Percentiles rank a stretch among this genome's conserved stretches.
Evolutionary conservation across 108 stramenopile species (phyloP).

Genomic region (Fistulifera solaris): DNA sequence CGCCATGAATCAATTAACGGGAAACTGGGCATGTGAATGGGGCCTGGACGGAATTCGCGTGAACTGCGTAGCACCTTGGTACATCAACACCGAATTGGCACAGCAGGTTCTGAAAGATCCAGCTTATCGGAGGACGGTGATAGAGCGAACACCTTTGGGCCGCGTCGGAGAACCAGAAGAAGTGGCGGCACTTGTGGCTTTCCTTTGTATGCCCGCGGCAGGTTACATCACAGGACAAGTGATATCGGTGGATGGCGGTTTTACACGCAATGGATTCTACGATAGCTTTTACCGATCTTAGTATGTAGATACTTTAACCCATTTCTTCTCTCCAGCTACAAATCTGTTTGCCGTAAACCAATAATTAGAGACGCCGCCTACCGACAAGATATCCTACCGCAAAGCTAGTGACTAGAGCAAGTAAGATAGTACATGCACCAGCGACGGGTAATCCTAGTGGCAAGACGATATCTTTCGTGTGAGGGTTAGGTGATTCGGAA

Average conservation of each 20-base stretch:
- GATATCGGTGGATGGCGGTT: conserved; percentile 88
- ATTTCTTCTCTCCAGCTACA: too few relatives aligned
- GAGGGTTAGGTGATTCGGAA: too few relatives aligned
- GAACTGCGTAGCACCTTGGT: conserved; percentile 80
- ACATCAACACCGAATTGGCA: conserved; percentile 69
- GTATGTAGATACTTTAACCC: too few relatives aligned
- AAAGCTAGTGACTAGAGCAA: too few relatives aligned
- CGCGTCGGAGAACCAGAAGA: conserved; percentile 73
- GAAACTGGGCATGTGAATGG: conserved; percentile 88
- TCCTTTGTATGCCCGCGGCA: conserved; percentile 77
- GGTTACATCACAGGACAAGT: conserved; percentile 92
- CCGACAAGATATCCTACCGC: too few relatives aligned
- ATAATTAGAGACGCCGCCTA: too few relatives aligned
- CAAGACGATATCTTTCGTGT: too few relatives aligned
- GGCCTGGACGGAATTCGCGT: conserved; percentile 75
- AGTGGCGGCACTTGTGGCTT: conserved; percentile 81
- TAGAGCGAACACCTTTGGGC: conserved; percentile 68
- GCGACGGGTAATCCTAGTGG: too few relatives aligned
- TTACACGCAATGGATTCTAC: conserved; percentile 42
- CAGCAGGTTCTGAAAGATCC: conserved; percentile 71
- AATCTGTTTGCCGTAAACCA: too few relatives aligned
- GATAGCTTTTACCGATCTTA: conserved; percentile 30
- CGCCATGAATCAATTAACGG: conserved; percentile 93
- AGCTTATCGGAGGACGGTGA: conserved; percentile 51
- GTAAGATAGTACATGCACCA: too few relatives aligned